Base-by-base conservation (phyloP, 177 flowering plant species). In the Vitis hybrid region DNA sequence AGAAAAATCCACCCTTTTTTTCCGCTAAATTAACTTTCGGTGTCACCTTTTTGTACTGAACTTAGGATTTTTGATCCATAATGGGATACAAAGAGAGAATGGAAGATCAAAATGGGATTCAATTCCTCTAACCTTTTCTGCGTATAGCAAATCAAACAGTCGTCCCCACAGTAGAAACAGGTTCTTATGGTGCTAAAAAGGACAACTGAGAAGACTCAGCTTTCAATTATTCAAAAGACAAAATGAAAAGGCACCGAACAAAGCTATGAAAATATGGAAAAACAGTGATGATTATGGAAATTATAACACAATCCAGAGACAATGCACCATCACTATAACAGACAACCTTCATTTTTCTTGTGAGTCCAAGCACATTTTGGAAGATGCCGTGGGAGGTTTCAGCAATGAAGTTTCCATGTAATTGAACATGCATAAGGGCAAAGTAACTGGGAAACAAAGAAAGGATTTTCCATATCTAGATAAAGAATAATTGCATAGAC, bases 41-140 rank as follows among this genome's bases (percentile, higher is more conserved):
- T 60, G 30, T 49, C 5, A 10, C 19, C 67, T 54, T 52, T 55
- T 11, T 54, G 52, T 62, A 35, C 46, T 59, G 16, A 40, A 60
- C 2, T 40, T 54, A 6, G 15, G 61, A n/a, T 56, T 35, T 62
- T 55, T 35, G 35, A 54, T 62, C 67, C 72, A 18, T 55, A 62
- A 55, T 32, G 56, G 72, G 72, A 40, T 11, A 55, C 66, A 62
- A n/a, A 3, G 19, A 59, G 16, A 35, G 11, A 32, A 3, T 24
- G 52, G 50, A 40, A 18, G 5, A 68, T 48, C 40, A 48, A 68
- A 58, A 11, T 57, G 49, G 40, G 55, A 27, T 15, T 66, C 56
- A 54, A 14, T 16, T 54, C 14, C n/a, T 54, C n/a, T 11, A 14
- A 14, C 56, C n/a, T 54, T 54, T 54, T 54, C 46, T 35, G 46